Conservation (phyloP, 2,329 filamentous ascomycete species). For the Sclerotinia subarctica region DNA sequence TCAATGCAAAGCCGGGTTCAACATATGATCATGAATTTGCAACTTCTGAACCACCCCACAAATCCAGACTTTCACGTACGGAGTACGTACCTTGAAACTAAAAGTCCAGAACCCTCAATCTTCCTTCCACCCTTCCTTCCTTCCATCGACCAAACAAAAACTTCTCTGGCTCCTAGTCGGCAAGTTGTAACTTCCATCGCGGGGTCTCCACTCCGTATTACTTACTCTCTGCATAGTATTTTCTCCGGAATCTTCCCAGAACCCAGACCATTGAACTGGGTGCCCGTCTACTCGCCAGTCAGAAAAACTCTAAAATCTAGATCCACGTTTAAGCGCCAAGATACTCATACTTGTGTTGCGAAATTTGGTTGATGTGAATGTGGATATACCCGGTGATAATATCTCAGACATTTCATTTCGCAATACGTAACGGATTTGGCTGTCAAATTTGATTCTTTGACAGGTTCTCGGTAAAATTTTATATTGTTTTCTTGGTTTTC, state of each 20-base stretch:
- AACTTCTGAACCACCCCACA: neutral
- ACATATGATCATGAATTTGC: neutral
- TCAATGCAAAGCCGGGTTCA: neutral
- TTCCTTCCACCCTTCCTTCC: too few relatives aligned
- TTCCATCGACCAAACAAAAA: neutral
- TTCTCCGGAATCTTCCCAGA: neutral
- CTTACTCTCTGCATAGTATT: neutral
- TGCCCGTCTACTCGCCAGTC: too few relatives aligned
- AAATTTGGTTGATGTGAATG: neutral
- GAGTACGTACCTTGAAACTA: neutral
- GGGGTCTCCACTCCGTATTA: neutral
- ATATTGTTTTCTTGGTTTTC: neutral
- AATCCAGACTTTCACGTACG: neutral
- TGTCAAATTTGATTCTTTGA: neutral
- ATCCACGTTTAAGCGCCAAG: neutral
- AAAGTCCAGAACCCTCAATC: neutral
- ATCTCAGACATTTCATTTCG: neutral
- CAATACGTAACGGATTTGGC: neutral
- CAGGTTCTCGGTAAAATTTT: neutral
- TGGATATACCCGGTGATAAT: neutral
- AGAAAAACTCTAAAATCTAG: too few relatives aligned
- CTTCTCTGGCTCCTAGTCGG: too few relatives aligned
- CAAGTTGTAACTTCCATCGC: neutral
- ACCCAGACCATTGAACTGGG: too few relatives aligned
- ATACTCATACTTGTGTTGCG: neutral